Evolutionary conservation across 306 rosid genomes (phyloP).

Genomic region (Hylodesmum podocarpum): DNA sequence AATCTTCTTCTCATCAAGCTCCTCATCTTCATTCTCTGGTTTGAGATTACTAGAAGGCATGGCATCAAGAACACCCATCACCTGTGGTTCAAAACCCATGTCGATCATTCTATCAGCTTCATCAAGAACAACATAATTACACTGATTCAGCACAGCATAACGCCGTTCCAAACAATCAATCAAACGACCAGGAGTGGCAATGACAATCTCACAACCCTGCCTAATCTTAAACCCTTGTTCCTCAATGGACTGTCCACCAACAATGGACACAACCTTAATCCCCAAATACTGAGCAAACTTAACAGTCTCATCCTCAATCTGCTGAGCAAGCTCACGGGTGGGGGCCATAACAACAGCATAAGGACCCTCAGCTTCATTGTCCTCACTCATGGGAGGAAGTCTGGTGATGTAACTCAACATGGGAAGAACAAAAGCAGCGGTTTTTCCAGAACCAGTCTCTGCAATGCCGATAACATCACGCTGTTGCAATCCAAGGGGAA

Average conservation of each 20-base stretch:
- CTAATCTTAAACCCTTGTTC: conserved; percentile 89
- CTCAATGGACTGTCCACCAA: conserved; percentile 93
- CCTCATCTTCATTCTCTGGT: conserved; percentile 90
- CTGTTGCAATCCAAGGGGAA: conserved; percentile 81
- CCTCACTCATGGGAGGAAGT: conserved; percentile 87
- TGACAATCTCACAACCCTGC: conserved; percentile 90
- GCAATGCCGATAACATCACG: conserved; percentile 91
- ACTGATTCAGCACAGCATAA: conserved; percentile 83
- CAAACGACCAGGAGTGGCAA: conserved; percentile 92
- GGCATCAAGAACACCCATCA: conserved; percentile 86
- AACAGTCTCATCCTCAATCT: conserved; percentile 89
- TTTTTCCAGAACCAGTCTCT: conserved; percentile 91
- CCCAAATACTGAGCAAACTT: conserved; percentile 84
- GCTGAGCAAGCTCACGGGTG: conserved; percentile 91
- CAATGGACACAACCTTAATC: conserved; percentile 84
- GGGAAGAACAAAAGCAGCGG: conserved; percentile 96
- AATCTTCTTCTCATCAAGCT: conserved; percentile 84
- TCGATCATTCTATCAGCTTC: conserved; percentile 98
- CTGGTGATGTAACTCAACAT: conserved; percentile 80
- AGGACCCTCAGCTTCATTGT: conserved; percentile 90
- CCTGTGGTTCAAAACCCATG: conserved; percentile 95
- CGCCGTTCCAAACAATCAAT: conserved; percentile 89
- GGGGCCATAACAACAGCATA: conserved; percentile 98
- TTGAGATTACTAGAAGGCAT: conserved; percentile 95
- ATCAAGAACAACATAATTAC: conserved; percentile 92